Evolutionary conservation across 257 asterid genomes (phyloP).

Genomic region (Ehretia macrophylla): DNA sequence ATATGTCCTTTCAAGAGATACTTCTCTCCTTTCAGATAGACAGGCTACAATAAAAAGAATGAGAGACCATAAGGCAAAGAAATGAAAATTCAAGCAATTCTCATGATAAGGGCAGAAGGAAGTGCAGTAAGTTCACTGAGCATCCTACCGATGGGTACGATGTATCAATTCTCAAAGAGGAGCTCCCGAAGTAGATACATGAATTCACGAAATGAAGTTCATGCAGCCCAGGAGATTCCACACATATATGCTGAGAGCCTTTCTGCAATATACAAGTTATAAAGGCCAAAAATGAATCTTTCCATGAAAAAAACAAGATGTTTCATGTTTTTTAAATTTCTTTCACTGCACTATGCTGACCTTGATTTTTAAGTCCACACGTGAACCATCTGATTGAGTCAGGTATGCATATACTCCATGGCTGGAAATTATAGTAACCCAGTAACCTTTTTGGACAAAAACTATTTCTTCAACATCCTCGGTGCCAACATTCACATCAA

Average conservation of each 20-base stretch:
- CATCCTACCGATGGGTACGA: conserved; percentile 54
- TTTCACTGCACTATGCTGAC: conserved; percentile 30
- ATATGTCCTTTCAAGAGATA: conserved; percentile 77
- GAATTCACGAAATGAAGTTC: conserved; percentile 80
- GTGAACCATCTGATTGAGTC: conserved; percentile 54
- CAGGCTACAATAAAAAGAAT: conserved; percentile 56
- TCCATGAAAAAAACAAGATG: conserved; percentile 13
- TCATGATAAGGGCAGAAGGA: conserved; percentile 6
- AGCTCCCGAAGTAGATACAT: conserved; percentile 80
- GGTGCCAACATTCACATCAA: conserved; percentile 59
- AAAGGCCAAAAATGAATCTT: conserved; percentile 20
- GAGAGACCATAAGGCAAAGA: conserved; percentile 8
- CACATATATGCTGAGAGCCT: conserved; percentile 73
- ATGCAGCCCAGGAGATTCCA: conserved; percentile 84
- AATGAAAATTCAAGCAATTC: conserved; percentile 2
- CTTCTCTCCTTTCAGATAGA: conserved; percentile 75
- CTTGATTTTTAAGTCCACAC: conserved; percentile 61
- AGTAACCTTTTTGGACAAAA: conserved; percentile 81
- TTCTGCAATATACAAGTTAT: conserved; percentile 52
- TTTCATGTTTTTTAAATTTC: conserved; percentile 7
- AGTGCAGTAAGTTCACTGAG: conserved; percentile 11
- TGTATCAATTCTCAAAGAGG: conserved; percentile 62
- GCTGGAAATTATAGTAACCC: conserved; percentile 74
- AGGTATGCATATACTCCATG: conserved; percentile 79
- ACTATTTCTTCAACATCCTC: conserved; percentile 77